phyloP scores from a whole-genome alignment of 2,329 filamentous ascomycete genomes.

The Plenodomus biglobosus region DNA sequence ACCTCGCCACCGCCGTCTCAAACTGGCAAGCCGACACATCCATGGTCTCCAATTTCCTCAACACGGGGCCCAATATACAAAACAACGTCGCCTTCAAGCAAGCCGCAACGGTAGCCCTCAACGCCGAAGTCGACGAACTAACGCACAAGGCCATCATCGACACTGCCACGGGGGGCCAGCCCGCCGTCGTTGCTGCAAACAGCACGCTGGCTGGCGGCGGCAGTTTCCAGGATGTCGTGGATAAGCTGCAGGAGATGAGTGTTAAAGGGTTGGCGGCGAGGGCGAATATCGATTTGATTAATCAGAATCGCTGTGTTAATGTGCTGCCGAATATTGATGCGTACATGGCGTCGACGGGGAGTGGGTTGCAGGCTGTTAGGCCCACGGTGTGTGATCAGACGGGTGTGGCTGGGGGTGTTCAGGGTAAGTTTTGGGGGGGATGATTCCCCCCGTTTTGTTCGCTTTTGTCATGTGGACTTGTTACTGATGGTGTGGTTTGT shows the following conservation, averaged over 20 bases:
- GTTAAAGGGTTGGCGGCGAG: slow-evolving; percentile 36
- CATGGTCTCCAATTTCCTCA: slow-evolving; percentile 44
- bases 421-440: no score
- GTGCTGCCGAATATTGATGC: slow-evolving; percentile 43
- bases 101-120: slow-evolving; percentile 41
- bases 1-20: slow-evolving; percentile 40
- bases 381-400: slow-evolving; percentile 38
- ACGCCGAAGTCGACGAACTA: slow-evolving; percentile 45
- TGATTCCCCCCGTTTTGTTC: no score
- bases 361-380: slow-evolving; percentile 31
- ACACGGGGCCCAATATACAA: slow-evolving; percentile 36
- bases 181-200: slow-evolving; percentile 41
- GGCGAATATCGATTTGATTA: slow-evolving; percentile 41
- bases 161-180: slow-evolving; percentile 23
- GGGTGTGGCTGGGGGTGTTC: slow-evolving; percentile 39
- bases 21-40: slow-evolving; percentile 44
- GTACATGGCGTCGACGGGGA: slow-evolving; percentile 41
- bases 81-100: slow-evolving; percentile 42
- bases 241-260: slow-evolving; percentile 43
- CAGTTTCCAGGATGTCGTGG: slow-evolving; percentile 44
- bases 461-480: no score
- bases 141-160: slow-evolving; percentile 45
- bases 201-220: slow-evolving; percentile 42
- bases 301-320: slow-evolving; percentile 43
- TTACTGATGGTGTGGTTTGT: neutral